Base-by-base conservation (phyloP, 768 basidiomycete genomes). In the Russula sp. region DNA sequence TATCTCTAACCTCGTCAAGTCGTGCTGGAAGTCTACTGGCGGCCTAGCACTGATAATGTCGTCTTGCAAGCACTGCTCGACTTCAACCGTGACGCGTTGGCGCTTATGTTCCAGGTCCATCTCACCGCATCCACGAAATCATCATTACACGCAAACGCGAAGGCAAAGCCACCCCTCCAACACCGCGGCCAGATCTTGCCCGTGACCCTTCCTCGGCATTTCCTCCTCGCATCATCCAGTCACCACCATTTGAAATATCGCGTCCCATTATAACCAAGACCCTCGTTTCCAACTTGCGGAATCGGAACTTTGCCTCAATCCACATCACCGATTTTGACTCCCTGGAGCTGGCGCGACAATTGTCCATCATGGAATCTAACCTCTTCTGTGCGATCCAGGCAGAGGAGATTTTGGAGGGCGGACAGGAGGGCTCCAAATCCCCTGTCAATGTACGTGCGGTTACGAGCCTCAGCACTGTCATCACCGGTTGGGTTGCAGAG, bases 401-500 rank as follows among this genome's bases (percentile, higher is more conserved):
- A 0, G 91, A 94, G 69, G 97, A 98, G 73, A 80, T 99, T 52
- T 74, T 99, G 65, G 90, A 92, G 75, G 85, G 85, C 13, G 90
- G 89, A 4, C 86, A 90, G 72, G 85, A 88, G 65, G 84, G 85
- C 65, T 80, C 79, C 42, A 80, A 80, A 71, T 79, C 84, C 8
- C 83, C 86, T 22, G 74, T 81, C 56, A 90, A 90, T 68, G 87
- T 98, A 51, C 89, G 84, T 73, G 89, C 90, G 26, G 87, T 98
- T 67, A 88, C 88, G 51, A 86, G 89, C 6, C 76, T 98, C 72
- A 96, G 93, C 72, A 98, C 94, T 16, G 84, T 88, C 59, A 88
- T 98, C 69, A 98, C 94, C 1, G 95, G 94, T 5, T 96, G 94
- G 92, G 91, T 98, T 34, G 89, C 94, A 10, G 96, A 98, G 76